Percentiles rank a stretch among this genome's conserved stretches.
Conservation (phyloP, 164 flowering plant species). For the Vitis labrusca region DNA sequence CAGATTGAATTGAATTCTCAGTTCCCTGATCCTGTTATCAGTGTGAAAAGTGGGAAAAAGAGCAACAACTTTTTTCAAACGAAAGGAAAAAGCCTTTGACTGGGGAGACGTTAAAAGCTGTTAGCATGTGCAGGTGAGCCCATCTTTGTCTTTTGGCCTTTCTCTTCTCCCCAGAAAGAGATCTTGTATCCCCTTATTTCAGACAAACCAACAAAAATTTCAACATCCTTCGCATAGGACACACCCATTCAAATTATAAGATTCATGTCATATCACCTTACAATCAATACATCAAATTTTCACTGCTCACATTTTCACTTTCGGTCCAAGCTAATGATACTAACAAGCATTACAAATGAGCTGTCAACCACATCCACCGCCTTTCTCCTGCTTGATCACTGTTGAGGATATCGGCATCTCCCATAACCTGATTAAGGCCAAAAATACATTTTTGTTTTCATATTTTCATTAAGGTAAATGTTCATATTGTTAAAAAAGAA, state of each 20-base stretch:
- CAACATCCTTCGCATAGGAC: not conserved
- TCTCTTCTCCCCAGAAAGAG: constrained; percentile 1
- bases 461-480: too few relatives aligned
- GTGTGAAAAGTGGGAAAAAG: not conserved
- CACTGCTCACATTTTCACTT: not conserved
- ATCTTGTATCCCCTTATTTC: not conserved
- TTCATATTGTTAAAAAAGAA: too few relatives aligned
- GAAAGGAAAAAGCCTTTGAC: constrained; percentile 21
- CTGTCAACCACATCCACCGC: constrained; percentile 12
- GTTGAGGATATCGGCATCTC: constrained; percentile 54
- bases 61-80: not conserved
- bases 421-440: constrained; percentile 49
- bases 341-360: not conserved
- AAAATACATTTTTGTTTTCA: too few relatives aligned
- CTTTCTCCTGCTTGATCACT: constrained; percentile 19
- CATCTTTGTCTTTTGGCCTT: not conserved
- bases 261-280: not conserved
- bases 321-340: too few relatives aligned
- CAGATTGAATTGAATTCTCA: too few relatives aligned
- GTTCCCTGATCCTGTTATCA: too few relatives aligned
- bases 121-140: constrained; percentile 8
- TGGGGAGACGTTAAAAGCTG: constrained; percentile 7
- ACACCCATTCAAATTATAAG: too few relatives aligned
- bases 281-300: not conserved
- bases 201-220: not conserved